Evolutionary conservation across 306 rosid species (phyloP).

Genomic region (Alnus rubra): DNA sequence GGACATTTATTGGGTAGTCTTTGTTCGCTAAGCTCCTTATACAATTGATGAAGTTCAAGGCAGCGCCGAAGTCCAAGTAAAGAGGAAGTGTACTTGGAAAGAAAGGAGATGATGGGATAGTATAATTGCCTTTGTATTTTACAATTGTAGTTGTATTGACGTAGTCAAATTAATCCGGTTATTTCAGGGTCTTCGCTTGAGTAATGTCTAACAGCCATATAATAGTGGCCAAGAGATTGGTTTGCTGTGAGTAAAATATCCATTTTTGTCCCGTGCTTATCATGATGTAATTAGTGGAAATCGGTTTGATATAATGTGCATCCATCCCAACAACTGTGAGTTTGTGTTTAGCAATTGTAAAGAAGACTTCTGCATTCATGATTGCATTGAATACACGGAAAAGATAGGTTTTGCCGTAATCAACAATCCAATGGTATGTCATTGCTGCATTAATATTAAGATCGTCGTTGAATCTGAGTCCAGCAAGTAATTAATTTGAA

Average conservation of each 20-base stretch:
- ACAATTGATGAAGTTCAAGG: slow-evolving; percentile 21
- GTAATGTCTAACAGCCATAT: slow-evolving; percentile 45
- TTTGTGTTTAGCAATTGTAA: slow-evolving; percentile 44
- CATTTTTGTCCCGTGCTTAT: slow-evolving; percentile 54
- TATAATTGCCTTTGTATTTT: slow-evolving; percentile 33
- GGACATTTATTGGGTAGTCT: slow-evolving; percentile 35
- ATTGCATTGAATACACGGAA: slow-evolving; percentile 47
- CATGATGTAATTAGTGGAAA: slow-evolving; percentile 29
- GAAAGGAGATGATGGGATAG: slow-evolving; percentile 9
- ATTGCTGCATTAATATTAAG: slow-evolving; percentile 7
- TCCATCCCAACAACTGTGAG: slow-evolving; percentile 46
- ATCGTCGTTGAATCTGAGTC: neutral
- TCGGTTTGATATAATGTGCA: slow-evolving; percentile 37
- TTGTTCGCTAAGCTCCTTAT: slow-evolving; percentile 35
- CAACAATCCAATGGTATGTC: slow-evolving; percentile 34
- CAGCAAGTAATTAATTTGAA: too few relatives aligned
- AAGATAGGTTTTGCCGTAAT: slow-evolving; percentile 41
- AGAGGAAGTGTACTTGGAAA: slow-evolving; percentile 26
- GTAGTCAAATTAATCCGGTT: slow-evolving; percentile 30
- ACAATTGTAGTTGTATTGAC: slow-evolving; percentile 41
- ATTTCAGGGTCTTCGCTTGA: slow-evolving; percentile 6
- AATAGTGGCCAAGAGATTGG: slow-evolving; percentile 40
- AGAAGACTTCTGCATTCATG: slow-evolving; percentile 33
- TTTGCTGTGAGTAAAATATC: slow-evolving; percentile 42
- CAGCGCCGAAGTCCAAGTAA: slow-evolving; percentile 32